Conservation (phyloP, 768 basidiomycete species). For the Chalciporus pseudorubinellus region DNA sequence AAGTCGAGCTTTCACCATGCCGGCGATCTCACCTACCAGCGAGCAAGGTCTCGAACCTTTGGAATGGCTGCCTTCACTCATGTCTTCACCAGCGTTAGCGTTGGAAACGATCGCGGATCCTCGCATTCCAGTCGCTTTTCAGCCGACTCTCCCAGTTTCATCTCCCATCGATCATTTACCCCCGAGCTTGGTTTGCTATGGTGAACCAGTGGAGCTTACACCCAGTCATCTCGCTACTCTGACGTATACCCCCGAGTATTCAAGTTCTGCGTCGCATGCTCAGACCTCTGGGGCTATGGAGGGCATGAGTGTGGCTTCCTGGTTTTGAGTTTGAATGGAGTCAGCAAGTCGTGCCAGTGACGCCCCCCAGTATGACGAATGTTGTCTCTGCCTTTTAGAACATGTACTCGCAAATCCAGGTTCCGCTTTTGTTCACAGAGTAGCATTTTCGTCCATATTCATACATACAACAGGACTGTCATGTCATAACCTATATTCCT, state of each 20-base stretch:
- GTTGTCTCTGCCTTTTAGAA: too few species aligned
- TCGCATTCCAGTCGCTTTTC: conserved; percentile 5
- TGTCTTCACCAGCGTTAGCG: not conserved
- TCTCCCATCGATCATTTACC: conserved; percentile 18
- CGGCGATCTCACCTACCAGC: not conserved
- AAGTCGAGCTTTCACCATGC: conserved; percentile 20
- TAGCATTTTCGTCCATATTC: too few species aligned
- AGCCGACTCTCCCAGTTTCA: conserved; percentile 17
- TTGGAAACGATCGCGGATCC: not conserved
- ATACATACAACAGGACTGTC: too few species aligned
- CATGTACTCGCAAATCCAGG: too few species aligned
- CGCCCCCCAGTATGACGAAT: too few species aligned
- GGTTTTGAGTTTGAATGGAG: too few species aligned
- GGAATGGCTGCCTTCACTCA: conserved; percentile 7
- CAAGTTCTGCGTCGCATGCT: not conserved
- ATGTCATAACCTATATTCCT: too few species aligned
- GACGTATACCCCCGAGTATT: not conserved
- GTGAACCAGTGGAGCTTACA: not conserved
- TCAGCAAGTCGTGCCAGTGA: too few species aligned
- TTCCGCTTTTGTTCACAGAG: too few species aligned
- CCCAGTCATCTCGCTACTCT: not conserved
- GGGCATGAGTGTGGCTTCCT: too few species aligned
- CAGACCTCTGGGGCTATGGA: not conserved
- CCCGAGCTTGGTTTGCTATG: conserved; percentile 3
- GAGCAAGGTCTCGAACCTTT: not conserved